Percentiles rank a stretch among this genome's conserved stretches.
phyloP scores from a whole-genome alignment of 768 basidiomycete genomes.

The Trametes maxima region DNA sequence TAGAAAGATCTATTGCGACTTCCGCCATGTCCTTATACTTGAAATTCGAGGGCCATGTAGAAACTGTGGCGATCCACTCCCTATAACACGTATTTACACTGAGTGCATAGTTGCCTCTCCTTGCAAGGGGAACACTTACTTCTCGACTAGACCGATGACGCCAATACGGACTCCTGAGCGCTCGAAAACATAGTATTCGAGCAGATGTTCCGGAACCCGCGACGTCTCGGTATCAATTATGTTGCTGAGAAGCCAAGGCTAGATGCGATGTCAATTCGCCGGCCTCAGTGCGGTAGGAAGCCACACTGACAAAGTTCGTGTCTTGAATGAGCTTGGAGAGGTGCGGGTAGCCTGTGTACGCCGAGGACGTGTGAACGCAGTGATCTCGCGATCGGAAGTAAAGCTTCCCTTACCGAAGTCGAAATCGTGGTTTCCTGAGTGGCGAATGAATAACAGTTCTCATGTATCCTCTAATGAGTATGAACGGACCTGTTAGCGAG shows the following conservation, averaged over 20 bases:
- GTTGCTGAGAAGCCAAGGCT: slow-evolving; percentile 93
- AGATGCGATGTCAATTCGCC: slow-evolving; percentile 4
- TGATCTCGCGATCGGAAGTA: neutral
- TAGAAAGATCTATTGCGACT: slow-evolving; percentile 72
- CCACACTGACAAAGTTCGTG: slow-evolving; percentile 64
- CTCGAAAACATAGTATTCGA: slow-evolving; percentile 68
- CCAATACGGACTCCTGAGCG: slow-evolving; percentile 72
- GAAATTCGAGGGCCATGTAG: slow-evolving; percentile 85
- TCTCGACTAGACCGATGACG: slow-evolving; percentile 84
- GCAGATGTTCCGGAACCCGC: slow-evolving; percentile 58
- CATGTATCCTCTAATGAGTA: neutral
- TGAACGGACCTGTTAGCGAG: slow-evolving; percentile 68
- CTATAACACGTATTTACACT: slow-evolving; percentile 40
- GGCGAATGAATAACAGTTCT: neutral
- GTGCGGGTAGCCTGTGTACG: slow-evolving; percentile 57
- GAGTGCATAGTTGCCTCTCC: neutral
- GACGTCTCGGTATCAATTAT: slow-evolving; percentile 72
- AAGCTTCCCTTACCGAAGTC: slow-evolving; percentile 63
- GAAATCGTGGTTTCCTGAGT: slow-evolving; percentile 87
- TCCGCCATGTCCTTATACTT: slow-evolving; percentile 75
- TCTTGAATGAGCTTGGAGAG: slow-evolving; percentile 68
- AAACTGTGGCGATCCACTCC: slow-evolving; percentile 87
- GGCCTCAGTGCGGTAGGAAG: neutral
- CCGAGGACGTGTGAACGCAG: neutral
- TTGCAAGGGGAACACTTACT: slow-evolving; percentile 45